Conservation (phyloP, 2,329 filamentous ascomycete genomes). For the Colletotrichum musicola region DNA sequence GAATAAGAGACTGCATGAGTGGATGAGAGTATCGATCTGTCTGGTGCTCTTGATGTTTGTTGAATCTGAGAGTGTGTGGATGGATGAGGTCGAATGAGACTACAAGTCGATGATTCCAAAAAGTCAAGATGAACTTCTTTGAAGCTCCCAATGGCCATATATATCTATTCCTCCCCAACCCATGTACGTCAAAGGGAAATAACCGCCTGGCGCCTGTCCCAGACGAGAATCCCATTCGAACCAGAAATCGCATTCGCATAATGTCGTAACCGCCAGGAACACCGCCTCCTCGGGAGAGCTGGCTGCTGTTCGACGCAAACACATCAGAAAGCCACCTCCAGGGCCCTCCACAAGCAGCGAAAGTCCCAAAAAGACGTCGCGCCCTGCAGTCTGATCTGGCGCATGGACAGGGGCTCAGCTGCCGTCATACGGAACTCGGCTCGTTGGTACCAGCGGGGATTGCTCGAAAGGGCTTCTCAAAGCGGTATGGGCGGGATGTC, state of each 20-base stretch:
- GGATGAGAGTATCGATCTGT: neutral
- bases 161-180: neutral
- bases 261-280: neutral
- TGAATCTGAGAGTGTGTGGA: no score
- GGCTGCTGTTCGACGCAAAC: no score
- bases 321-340: neutral
- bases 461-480: slow-evolving; percentile 2
- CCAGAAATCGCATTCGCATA: neutral
- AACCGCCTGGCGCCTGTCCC: neutral
- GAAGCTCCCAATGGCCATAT: no score
- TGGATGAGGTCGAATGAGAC: no score
- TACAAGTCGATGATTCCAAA: no score
- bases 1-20: neutral
- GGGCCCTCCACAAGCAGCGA: neutral
- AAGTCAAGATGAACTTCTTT: no score
- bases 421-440: slow-evolving; percentile 3
- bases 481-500: neutral
- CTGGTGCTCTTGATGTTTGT: no score
- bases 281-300: no score
- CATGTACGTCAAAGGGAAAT: neutral
- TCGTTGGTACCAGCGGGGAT: neutral
- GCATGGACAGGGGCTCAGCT: slow-evolving; percentile 6
- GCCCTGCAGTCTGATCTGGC: no score
- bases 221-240: no score
- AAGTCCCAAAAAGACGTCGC: neutral